Evolutionary conservation across 2,329 filamentous ascomycete species (phyloP), one percentile per base, ranked within the genome.

Genomic region (Alternaria tenuissima): DNA sequence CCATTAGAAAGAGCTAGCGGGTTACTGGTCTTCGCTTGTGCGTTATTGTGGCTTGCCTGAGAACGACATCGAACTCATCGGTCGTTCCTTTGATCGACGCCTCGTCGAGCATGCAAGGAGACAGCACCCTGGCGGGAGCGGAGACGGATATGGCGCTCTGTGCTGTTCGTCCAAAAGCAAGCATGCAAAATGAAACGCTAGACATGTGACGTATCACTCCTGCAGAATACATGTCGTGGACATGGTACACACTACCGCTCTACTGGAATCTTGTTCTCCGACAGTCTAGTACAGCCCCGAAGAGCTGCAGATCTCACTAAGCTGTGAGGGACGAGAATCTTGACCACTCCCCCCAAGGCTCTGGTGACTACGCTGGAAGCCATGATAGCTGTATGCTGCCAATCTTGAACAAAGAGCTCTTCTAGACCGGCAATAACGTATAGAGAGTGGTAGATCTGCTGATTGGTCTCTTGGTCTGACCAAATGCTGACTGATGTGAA

Each of bases 41-140:
- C 30, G 46, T 20, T 38, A 38, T 26, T 36, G 46, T 49, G 46
- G 46, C 46, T 49, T 49, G 46, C 46, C 20, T 49, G 46, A n/a
- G 46, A 49, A 38, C 32, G 46, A 49, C 20, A 49, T 38, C 22
- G 30, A 20, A 49, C 20, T 32, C 32, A 38, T 36, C 46, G 20
- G 46, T 18, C 12, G 32, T 24, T 34, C 32, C 32, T 49, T 32
- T 38, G 46, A 11, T 18, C 14, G 46, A 32, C 46, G 46, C 46
- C 32, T 49, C 46, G 32, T 49, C 46, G 22, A 36, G 30, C 16
- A 49, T 34, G 46, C 14, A 38, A 49, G n/a, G 30, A 18, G 30
- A 26, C 16, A 20, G 46, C 22, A 36, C 7, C 4, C 36, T 38
- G 46, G n/a, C 20, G 30, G 46, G 30, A 38, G 14, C 34, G 30